Base-by-base conservation (phyloP, 495 filamentous ascomycete genomes). In the Neurospora sublineolata region DNA sequence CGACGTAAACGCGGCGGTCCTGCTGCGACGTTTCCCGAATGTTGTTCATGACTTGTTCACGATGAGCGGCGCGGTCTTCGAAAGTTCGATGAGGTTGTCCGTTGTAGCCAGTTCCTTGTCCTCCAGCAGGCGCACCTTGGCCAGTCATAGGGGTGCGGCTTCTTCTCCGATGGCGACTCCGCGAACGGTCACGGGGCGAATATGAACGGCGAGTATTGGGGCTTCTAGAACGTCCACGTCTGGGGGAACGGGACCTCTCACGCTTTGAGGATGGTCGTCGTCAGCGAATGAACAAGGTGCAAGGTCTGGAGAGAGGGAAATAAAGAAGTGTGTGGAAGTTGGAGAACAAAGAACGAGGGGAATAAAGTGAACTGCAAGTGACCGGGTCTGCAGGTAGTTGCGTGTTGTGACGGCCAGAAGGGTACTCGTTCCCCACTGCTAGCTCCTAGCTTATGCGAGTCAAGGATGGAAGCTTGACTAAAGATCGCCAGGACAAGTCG, bases 1-100 rank as follows among this genome's bases (percentile, higher is more conserved):
- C 95, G 79, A 99, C 96, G 84, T 99, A 99, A 88, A 99, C 95
- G 52, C 94, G 93, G 77, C 95, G 94, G 86, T 98, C 95, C 83
- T 98, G 95, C 81, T 97, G 95, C 75, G 95, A 98, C 18, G 91
- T 90, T 76, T 97, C 95, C 76, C 93, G 89, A 74, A 97, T 89
- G 77, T 88, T 91, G 83, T 91, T 91, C 93, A 97, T 94, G 92
- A 96, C 97, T 78, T 93, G 90, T 80, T 97, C 94, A 84, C 96
- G 94, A 73, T 92, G 90, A 73, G 87, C 89, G 68, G 88, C 86
- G 76, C 93, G 91, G 76, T 97, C 95, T 81, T 97, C 94, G 81
- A 88, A 92, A 37, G 86, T 86, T 82, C 94, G 87, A 73, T 88
- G 84, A 67, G 90, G 88, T 71, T 89, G 86, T 77, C 88, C 88